A percentile compares a stretch with the other conserved stretches of the same genome.
Evolutionary conservation across 2,329 filamentous ascomycete species (phyloP).

Genomic region (Cytospora leucostoma): DNA sequence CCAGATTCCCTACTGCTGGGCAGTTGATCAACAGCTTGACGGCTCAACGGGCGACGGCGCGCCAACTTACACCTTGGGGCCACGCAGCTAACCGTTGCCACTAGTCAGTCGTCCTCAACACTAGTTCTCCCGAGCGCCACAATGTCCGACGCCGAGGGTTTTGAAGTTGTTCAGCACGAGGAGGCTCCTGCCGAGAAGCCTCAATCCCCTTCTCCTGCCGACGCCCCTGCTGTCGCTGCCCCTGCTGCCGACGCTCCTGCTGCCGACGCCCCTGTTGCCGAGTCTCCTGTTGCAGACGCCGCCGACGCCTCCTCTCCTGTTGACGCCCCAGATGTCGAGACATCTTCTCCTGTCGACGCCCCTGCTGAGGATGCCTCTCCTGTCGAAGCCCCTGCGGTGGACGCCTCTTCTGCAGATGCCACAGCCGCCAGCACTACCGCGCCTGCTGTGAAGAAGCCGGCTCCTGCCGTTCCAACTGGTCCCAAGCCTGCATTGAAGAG

Average conservation of each 20-base stretch:
- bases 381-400: slow-evolving; percentile 1
- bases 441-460: slow-evolving; percentile 22
- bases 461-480: slow-evolving; percentile 18
- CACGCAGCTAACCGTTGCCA: slow-evolving; percentile 17
- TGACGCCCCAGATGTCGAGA: slow-evolving; percentile 21
- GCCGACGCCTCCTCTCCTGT: slow-evolving; percentile 26
- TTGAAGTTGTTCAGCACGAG: slow-evolving; percentile 35
- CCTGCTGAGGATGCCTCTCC: slow-evolving; percentile 12
- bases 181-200: slow-evolving; percentile 28
- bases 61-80: slow-evolving; percentile 10
- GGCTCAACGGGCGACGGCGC: slow-evolving; percentile 9
- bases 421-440: slow-evolving; percentile 8
- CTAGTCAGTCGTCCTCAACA: background rate
- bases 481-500: slow-evolving; percentile 30
- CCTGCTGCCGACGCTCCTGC: background rate
- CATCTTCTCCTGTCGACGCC: slow-evolving; percentile 13
- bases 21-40: background rate
- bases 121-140: slow-evolving; percentile 14
- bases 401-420: background rate
- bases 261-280: slow-evolving; percentile 8
- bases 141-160: slow-evolving; percentile 40
- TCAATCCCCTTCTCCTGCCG: slow-evolving; percentile 11
- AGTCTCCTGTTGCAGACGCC: background rate
- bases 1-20: background rate
- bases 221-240: background rate